Percentiles rank a stretch among this genome's conserved stretches.
Evolutionary conservation across 495 filamentous ascomycete genomes (phyloP).

Genomic region (Annulohypoxylon moriforme): DNA sequence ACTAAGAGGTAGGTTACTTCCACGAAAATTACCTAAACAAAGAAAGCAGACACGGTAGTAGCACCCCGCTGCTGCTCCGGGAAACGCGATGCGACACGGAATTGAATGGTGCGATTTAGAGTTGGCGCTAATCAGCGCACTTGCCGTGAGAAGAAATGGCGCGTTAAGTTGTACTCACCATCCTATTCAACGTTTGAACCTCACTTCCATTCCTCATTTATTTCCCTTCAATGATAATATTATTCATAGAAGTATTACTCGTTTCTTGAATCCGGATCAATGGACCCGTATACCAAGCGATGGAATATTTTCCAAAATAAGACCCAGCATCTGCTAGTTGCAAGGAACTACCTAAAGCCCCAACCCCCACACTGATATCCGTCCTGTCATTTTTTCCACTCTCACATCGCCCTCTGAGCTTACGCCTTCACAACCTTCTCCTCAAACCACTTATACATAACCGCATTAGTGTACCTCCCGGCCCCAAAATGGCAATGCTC

Average conservation of each 20-base stretch:
- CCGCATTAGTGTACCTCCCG: slow-evolving; percentile 26
- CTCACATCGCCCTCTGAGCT: neutral
- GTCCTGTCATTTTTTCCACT: neutral
- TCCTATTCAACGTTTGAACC: neutral
- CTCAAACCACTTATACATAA: slow-evolving; percentile 39
- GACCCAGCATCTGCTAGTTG: too few relatives aligned
- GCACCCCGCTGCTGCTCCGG: neutral
- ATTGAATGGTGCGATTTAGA: slow-evolving; percentile 45
- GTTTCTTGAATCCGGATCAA: too few relatives aligned
- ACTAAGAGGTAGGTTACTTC: slow-evolving; percentile 11
- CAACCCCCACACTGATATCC: too few relatives aligned
- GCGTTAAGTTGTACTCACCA: neutral
- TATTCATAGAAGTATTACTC: too few relatives aligned
- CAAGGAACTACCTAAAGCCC: too few relatives aligned
- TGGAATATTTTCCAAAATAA: too few relatives aligned
- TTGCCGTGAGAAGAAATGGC: neutral
- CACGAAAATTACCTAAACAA: slow-evolving; percentile 20
- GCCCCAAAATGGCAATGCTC: slow-evolving; percentile 42
- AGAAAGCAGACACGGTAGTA: slow-evolving; percentile 14
- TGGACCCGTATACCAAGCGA: too few relatives aligned
- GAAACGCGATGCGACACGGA: slow-evolving; percentile 38
- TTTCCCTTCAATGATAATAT: too few relatives aligned
- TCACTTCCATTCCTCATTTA: neutral
- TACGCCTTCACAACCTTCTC: slow-evolving; percentile 29
- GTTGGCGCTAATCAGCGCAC: slow-evolving; percentile 7